Evolutionary conservation across 768 basidiomycete genomes (phyloP).

Genomic region (Mycena olivaceomarginata): DNA sequence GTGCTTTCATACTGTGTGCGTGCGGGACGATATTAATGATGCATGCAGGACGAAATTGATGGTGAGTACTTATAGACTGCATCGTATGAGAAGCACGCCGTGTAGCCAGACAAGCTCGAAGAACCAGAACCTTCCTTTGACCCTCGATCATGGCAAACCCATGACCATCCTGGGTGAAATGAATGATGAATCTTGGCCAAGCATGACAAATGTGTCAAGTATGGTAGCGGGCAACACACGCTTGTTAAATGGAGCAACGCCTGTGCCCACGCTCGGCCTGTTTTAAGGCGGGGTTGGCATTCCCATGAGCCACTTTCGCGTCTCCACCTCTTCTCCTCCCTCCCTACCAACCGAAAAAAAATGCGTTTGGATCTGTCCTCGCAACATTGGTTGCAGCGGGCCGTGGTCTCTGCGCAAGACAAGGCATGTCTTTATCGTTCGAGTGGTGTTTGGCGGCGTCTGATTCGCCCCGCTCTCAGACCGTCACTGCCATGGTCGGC

Average conservation of each 20-base stretch:
- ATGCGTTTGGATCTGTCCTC: slow-evolving; percentile 25
- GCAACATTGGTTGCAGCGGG: slow-evolving; percentile 28
- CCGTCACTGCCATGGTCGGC: slow-evolving; percentile 59
- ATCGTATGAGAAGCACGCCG: too few species aligned
- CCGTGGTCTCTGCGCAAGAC: slow-evolving; percentile 40
- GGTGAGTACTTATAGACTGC: too few species aligned
- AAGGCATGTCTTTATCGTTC: slow-evolving; percentile 21
- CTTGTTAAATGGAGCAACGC: not conserved
- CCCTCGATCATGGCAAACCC: too few species aligned
- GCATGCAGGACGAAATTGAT: too few species aligned
- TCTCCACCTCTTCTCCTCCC: not conserved
- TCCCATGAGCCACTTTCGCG: not conserved
- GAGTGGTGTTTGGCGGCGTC: not conserved
- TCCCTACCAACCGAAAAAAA: not conserved
- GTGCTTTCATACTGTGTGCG: too few species aligned
- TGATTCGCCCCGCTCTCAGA: not conserved
- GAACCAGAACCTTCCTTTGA: too few species aligned
- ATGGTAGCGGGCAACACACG: too few species aligned
- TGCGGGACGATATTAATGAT: too few species aligned
- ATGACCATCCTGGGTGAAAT: too few species aligned
- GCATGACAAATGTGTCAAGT: not conserved
- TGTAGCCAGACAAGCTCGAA: too few species aligned
- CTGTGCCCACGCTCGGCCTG: not conserved
- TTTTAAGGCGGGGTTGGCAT: not conserved
- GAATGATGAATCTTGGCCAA: not conserved